Conservation (phyloP, 2,329 filamentous ascomycete species). For the Aspergillus cejpii region DNA sequence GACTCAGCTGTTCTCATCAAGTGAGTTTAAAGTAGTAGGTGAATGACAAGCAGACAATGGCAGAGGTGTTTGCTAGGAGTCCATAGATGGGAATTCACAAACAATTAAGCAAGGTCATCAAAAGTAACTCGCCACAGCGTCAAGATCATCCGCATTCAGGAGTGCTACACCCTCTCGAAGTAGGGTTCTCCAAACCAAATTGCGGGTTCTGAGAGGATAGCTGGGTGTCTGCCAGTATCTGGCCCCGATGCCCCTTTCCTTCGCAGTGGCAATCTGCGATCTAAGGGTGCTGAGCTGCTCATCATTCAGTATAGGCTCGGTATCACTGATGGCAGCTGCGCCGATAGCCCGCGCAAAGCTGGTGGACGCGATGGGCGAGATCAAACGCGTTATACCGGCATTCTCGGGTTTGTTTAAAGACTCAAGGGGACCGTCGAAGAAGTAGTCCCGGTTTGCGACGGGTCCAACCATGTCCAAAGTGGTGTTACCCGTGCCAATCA, state of each 20-base stretch:
- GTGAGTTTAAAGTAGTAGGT: too few species aligned
- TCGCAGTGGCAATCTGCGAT: slow-evolving; percentile 49
- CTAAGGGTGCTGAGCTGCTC: slow-evolving; percentile 47
- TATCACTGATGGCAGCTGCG: slow-evolving; percentile 29
- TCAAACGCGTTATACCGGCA: slow-evolving; percentile 42
- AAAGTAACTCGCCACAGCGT: slow-evolving; percentile 42
- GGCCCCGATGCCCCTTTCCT: slow-evolving; percentile 51
- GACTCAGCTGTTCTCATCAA: too few species aligned
- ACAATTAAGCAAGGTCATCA: slow-evolving; percentile 6
- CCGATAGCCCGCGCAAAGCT: slow-evolving; percentile 44
- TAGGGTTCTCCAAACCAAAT: slow-evolving; percentile 53
- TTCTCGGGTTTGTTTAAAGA: slow-evolving; percentile 38
- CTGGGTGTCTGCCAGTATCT: slow-evolving; percentile 59
- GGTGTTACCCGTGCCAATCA: slow-evolving; percentile 57
- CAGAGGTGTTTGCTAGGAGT: too few species aligned
- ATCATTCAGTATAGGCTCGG: slow-evolving; percentile 27
- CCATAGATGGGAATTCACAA: background rate
- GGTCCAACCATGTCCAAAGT: slow-evolving; percentile 44
- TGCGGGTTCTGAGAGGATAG: slow-evolving; percentile 54
- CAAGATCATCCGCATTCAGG: slow-evolving; percentile 59
- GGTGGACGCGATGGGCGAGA: slow-evolving; percentile 51
- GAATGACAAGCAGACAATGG: too few species aligned
- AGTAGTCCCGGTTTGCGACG: slow-evolving; percentile 47
- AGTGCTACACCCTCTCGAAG: slow-evolving; percentile 54
- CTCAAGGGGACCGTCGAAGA: slow-evolving; percentile 54